A percentile compares a stretch with the other conserved stretches of the same genome.
Conservation (phyloP, 305 asterid species). For the Solanum hybrid region DNA sequence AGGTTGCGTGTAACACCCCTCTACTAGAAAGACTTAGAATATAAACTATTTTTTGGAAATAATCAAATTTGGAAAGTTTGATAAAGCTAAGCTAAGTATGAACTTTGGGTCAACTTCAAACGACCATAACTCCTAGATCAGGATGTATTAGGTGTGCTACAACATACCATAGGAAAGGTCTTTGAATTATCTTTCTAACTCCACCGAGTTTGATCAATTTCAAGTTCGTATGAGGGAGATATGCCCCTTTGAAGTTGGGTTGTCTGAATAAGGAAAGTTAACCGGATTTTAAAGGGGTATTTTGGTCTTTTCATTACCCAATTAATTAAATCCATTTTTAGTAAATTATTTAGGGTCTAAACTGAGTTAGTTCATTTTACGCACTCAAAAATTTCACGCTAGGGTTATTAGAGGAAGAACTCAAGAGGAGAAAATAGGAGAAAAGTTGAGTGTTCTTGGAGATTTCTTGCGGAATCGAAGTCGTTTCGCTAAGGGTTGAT, state of each 20-base stretch:
- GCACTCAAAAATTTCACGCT: background rate
- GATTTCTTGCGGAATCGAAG: background rate
- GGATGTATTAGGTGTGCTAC: background rate
- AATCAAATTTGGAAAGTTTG: background rate
- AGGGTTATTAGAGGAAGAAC: background rate
- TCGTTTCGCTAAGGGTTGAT: background rate
- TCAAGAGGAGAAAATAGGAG: too few relatives aligned
- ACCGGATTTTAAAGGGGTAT: background rate
- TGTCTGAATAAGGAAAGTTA: background rate
- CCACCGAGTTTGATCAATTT: background rate
- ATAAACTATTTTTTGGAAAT: background rate
- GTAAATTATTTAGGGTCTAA: background rate
- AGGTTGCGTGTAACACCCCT: background rate
- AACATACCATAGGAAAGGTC: background rate
- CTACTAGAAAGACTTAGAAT: background rate
- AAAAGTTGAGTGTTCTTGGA: background rate
- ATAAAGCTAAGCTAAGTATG: background rate
- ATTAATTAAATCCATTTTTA: background rate
- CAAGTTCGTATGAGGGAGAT: background rate
- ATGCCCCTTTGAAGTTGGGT: background rate
- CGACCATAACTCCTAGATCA: background rate
- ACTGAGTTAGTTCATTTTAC: background rate
- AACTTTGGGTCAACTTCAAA: background rate
- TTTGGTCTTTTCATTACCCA: background rate
- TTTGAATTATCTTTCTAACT: too few relatives aligned